These are phyloP conservation scores for Pleurotus sapidus DNA, from an alignment of 768 basidiomycete species.

Conservation along the genomic window DNA sequence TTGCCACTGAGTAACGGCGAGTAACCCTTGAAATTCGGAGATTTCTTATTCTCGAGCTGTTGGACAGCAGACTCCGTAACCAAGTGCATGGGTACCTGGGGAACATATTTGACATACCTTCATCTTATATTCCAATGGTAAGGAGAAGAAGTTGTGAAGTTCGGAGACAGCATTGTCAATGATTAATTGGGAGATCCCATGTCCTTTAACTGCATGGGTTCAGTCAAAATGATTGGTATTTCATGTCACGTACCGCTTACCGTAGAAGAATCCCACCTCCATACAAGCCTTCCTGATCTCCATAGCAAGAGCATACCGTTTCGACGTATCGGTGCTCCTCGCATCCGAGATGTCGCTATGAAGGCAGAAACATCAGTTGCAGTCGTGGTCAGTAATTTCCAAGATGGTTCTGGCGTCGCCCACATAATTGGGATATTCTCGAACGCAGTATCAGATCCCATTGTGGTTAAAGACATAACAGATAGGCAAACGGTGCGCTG, in stretches of 20 bases:
- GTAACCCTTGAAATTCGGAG: conserved; percentile 76
- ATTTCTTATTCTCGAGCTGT: conserved; percentile 67
- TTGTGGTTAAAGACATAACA: background rate
- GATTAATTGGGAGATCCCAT: conserved; percentile 58
- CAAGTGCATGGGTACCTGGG: background rate
- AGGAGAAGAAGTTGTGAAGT: conserved; percentile 64
- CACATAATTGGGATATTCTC: background rate
- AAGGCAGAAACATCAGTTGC: background rate
- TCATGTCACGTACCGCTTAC: background rate
- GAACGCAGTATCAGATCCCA: conserved; percentile 7
- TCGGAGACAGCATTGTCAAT: conserved; percentile 43
- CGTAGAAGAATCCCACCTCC: conserved; percentile 7
- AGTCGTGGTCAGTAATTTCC: background rate
- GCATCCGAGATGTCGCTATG: conserved; percentile 1
- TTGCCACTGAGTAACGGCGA: conserved; percentile 69
- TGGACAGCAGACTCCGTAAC: background rate
- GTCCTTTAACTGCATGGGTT: conserved; percentile 56
- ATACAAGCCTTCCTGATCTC: conserved; percentile 6
- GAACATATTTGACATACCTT: conserved; percentile 35
- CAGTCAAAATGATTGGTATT: background rate
- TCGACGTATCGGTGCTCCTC: background rate
- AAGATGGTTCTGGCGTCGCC: background rate
- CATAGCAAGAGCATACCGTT: background rate
- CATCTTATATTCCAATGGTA: conserved; percentile 62
- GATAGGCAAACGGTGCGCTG: too few species aligned